phyloP scores from a whole-genome alignment of 2,329 filamentous ascomycete genomes.

The Penicillium verrucosum region DNA sequence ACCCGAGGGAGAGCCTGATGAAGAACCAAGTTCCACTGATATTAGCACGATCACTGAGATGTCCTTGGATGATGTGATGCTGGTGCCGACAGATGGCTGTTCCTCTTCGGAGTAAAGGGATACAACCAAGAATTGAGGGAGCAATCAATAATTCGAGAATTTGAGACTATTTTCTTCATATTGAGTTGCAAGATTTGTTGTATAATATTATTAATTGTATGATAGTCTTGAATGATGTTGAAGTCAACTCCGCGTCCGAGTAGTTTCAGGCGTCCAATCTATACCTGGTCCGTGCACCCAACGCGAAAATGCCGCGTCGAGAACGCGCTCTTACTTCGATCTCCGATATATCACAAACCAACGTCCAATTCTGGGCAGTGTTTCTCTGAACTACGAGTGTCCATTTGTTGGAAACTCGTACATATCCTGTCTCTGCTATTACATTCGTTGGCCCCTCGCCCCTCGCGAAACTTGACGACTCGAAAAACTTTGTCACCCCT shows the following conservation, averaged over 20 bases:
- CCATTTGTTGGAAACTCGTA: background rate
- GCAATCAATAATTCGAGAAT: background rate
- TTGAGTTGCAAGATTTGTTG: background rate
- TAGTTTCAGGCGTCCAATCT: background rate
- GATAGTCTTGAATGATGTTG: background rate
- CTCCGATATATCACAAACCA: background rate
- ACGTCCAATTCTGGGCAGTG: background rate
- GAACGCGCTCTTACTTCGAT: background rate
- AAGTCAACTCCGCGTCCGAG: background rate
- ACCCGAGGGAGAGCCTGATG: background rate
- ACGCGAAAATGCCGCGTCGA: conserved; percentile 9
- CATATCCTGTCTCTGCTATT: background rate
- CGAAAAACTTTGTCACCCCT: background rate
- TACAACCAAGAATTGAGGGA: background rate
- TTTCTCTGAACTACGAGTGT: background rate
- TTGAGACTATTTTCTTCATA: background rate
- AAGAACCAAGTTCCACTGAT: background rate
- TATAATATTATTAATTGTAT: background rate
- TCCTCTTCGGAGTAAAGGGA: background rate
- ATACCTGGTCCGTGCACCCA: conserved; percentile 2
- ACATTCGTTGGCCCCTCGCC: background rate
- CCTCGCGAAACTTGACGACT: background rate
- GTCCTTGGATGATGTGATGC: background rate
- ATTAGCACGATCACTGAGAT: background rate
- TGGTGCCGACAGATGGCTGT: background rate